These are phyloP conservation scores for Kwoniella mangroviensis DNA, from an alignment of 768 basidiomycete species.

Conservation along the genomic window DNA sequence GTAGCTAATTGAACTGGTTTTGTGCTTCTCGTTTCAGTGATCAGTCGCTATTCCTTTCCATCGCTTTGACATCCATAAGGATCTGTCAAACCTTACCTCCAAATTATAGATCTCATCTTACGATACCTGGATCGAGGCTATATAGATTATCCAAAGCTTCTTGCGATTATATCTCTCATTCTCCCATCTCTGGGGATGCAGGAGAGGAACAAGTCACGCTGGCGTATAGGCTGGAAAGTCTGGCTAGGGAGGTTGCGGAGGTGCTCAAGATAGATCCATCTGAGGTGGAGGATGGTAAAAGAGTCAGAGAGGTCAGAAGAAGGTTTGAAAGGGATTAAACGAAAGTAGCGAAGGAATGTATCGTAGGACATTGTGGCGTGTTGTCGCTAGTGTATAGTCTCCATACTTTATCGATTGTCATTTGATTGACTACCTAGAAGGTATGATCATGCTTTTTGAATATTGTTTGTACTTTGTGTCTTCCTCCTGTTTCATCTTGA, in stretches of 20 bases:
- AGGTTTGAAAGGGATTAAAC: not conserved
- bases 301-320: constrained; percentile 2
- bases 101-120: not conserved
- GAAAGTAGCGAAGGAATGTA: not conserved
- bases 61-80: constrained; percentile 4
- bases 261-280: not conserved
- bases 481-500: too few species aligned
- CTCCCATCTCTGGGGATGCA: not conserved
- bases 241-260: constrained; percentile 4
- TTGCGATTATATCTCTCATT: constrained; percentile 17
- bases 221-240: not conserved
- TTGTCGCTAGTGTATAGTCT: too few species aligned
- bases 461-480: too few species aligned
- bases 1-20: not conserved
- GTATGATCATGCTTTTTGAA: too few species aligned
- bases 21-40: not conserved
- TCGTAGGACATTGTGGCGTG: not conserved
- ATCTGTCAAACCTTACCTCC: constrained; percentile 3
- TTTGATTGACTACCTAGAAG: too few species aligned
- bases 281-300: not conserved
- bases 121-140: constrained; percentile 6
- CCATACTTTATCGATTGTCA: too few species aligned
- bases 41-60: constrained; percentile 12
- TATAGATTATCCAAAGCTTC: constrained; percentile 14
- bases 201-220: not conserved